Base-by-base conservation (phyloP, 2,329 filamentous ascomycete species). In the Alternaria angustiovoidea region DNA sequence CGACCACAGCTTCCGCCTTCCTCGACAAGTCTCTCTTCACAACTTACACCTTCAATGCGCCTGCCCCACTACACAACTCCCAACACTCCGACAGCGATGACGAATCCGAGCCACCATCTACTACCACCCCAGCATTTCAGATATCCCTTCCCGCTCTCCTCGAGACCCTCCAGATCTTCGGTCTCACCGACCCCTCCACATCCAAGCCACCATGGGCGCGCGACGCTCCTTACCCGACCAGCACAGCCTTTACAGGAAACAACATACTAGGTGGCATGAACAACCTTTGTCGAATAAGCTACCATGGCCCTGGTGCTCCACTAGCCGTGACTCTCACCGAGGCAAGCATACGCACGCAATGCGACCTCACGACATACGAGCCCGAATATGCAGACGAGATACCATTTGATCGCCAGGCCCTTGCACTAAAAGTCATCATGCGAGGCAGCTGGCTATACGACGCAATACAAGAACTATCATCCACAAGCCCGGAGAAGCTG, bases 391-490 rank as follows among this genome's bases (percentile, higher is more conserved):
- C 66, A n/a, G 90, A 94, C 52, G 90, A 94, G 52, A 98, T 99
- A 46, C 95, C 94, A 0, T 93, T 99, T 67, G 89, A 94, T 72
- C 88, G 93, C 32, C 87, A 93, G 51, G 87, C 89, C 53, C 84
- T 98, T 8, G 84, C 88, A 8, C 91, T 97, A 81, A 99, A 98
- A 77, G 93, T 97, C 61, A 98, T 99, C 75, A 97, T 97, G 91
- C 91, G 90, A 67, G 87, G 90, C 11, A 86, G 86, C 34, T 90
- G 87, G 79, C 85, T 94, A 5, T 85, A 91, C 11, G 91, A 94
- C 71, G 88, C 89, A 16, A 82, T 94, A 41, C 85, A 86, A 1
- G 91, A 94, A 74, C 85, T 90, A 12, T 82, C 83, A 34, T 84
- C 84, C 1, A 90, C 93, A 26, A 88, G 86, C n/a, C 93, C 93